These are phyloP conservation scores for Tritrichomonas musculus DNA, from an alignment of 208 protist species.

Conservation along the genomic window DNA sequence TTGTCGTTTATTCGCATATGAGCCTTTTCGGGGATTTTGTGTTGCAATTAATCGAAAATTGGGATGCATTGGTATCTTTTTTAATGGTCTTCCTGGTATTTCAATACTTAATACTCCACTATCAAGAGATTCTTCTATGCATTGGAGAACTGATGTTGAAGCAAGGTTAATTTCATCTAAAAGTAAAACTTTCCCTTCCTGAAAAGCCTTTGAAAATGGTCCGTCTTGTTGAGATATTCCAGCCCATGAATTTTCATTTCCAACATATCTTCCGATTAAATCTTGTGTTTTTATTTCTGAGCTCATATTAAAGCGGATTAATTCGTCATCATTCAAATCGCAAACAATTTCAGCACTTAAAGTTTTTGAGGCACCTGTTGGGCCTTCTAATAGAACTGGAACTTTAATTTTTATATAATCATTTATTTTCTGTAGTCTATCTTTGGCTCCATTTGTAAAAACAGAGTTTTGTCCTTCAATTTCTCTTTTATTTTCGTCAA, in stretches of 20 bases:
- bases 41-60: slow-evolving; percentile 3
- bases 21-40: not conserved
- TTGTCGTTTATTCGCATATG: not conserved
- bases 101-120: not conserved
- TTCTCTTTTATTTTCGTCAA: too few relatives aligned
- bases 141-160: not conserved
- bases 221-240: not conserved
- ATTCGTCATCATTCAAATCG: not conserved
- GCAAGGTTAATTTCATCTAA: slow-evolving; percentile 35
- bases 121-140: slow-evolving; percentile 33
- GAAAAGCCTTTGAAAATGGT: not conserved
- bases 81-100: not conserved
- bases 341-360: not conserved
- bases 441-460: not conserved
- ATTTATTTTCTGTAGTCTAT: not conserved
- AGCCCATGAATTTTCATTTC: not conserved
- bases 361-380: not conserved
- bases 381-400: not conserved
- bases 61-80: not conserved
- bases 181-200: not conserved
- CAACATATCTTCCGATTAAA: not conserved
- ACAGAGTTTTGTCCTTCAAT: not conserved
- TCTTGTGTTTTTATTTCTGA: not conserved
- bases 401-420: not conserved
- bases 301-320: slow-evolving; percentile 10